Evolutionary conservation across 2,329 filamentous ascomycete genomes (phyloP), one percentile per base, ranked within the genome.

Genomic region (Falciphora oryzae): DNA sequence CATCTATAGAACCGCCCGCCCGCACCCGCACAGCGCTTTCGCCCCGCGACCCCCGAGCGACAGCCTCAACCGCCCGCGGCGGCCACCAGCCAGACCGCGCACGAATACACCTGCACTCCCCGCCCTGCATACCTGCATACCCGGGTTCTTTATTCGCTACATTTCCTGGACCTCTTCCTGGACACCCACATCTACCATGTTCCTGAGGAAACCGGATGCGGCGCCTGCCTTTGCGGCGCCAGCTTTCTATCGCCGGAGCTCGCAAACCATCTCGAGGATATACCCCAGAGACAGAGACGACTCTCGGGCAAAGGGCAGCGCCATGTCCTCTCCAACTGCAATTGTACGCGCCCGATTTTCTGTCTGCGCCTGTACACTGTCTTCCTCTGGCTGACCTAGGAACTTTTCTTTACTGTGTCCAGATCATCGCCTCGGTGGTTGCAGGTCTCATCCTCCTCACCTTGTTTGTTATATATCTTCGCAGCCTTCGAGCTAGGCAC

Each of bases 401-500:
- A 61, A 8, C 32, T 7, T 4, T n/a, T n/a, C 6, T 16, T 28
- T 4, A 14, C 22, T 25, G 13, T 18, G 28, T 58, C 1, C 57
- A 74, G 72, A 69, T 70, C 64, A 68, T 73, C n/a, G 68, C 69
- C 11, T 69, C 63, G 59, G 61, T 70, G 18, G 63, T 74, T 11
- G 67, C 71, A 5, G 67, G 69, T 31, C 32, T 71, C n/a, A 61
- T 71, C 27, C 59, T 64, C n/a, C 44, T 72, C 13, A 66, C 65
- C 56, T 65, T 69, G 57, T 57, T 68, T 50, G 63, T 67, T 35
- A 65, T 73, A 32, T 63, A 67, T 5, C 56, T 71, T 53, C 70
- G 72, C 56, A 66, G 66, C 61, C 56, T 70, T 22, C 71, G 70
- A 63, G 66, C 64, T 31, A 70, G 71, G 50, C 74, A 82, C 66